phyloP scores from a whole-genome alignment of 148 eudicot genomes.

The Pharnaceum exiguum region DNA sequence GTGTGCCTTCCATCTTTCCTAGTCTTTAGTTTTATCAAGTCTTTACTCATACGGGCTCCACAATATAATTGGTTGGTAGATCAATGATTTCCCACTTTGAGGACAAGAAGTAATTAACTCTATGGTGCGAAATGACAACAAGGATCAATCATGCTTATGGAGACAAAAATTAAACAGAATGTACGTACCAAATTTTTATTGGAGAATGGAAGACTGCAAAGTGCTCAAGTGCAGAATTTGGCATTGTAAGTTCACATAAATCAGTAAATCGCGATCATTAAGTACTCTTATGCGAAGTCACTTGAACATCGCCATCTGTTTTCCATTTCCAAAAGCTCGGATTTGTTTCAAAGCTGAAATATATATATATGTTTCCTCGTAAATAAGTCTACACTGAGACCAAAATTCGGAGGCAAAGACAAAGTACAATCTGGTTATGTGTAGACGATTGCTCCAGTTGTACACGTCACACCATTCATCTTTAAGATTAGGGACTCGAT shows the following conservation, averaged over 20 bases:
- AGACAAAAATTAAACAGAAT: conserved; percentile 4
- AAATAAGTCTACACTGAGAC: too few species aligned
- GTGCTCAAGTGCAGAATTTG: not conserved
- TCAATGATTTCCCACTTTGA: conserved; percentile 29
- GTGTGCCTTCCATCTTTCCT: not conserved
- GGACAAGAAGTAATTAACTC: conserved; percentile 8
- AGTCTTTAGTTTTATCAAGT: not conserved
- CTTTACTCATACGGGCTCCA: conserved; percentile 7
- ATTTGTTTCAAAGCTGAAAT: too few species aligned
- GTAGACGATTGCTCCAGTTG: not conserved
- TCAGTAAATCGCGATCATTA: not conserved
- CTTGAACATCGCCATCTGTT: conserved; percentile 11
- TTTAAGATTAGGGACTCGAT: too few species aligned
- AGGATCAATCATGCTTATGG: conserved; percentile 13
- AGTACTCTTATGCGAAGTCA: not conserved
- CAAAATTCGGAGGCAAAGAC: not conserved
- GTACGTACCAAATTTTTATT: not conserved
- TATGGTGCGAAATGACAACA: conserved; percentile 23
- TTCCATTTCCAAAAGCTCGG: not conserved
- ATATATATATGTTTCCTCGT: too few species aligned
- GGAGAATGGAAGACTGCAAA: not conserved
- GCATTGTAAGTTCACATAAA: not conserved
- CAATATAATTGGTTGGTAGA: conserved; percentile 23
- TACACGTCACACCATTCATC: not conserved
- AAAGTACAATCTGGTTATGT: not conserved